These are phyloP conservation scores for Cajanus cajan DNA, from an alignment of 306 rosid species.

Conservation along the genomic window DNA sequence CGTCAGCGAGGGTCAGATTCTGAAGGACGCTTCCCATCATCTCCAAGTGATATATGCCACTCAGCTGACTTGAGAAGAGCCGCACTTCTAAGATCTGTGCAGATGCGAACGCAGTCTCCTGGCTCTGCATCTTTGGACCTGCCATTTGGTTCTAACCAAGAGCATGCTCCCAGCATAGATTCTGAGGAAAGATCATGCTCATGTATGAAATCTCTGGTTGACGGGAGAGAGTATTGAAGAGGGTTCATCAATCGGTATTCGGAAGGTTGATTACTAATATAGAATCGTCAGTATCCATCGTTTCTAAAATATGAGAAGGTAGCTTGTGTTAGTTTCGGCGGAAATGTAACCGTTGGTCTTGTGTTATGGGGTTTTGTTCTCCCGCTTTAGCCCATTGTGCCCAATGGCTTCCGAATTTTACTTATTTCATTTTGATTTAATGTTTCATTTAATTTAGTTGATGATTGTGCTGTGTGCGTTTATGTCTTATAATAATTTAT, in stretches of 20 bases:
- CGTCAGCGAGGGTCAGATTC: slow-evolving; percentile 95
- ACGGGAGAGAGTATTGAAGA: slow-evolving; percentile 73
- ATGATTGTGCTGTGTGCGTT: background rate
- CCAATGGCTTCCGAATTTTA: background rate
- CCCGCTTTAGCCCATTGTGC: background rate
- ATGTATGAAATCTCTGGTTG: slow-evolving; percentile 65
- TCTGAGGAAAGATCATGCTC: slow-evolving; percentile 68
- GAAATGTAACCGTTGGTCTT: background rate
- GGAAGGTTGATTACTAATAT: slow-evolving; percentile 42
- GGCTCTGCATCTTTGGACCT: slow-evolving; percentile 60
- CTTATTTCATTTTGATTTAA: background rate
- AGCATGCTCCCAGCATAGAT: slow-evolving; percentile 61
- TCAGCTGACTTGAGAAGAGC: slow-evolving; percentile 97
- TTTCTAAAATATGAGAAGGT: background rate
- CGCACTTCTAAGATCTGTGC: slow-evolving; percentile 91
- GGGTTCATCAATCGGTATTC: slow-evolving; percentile 48
- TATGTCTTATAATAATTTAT: background rate
- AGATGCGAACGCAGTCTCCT: slow-evolving; percentile 84
- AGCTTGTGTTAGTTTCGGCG: background rate
- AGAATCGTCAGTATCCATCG: background rate
- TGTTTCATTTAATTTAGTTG: background rate
- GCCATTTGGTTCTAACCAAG: slow-evolving; percentile 63
- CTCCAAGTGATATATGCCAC: slow-evolving; percentile 98
- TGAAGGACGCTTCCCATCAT: slow-evolving; percentile 94
- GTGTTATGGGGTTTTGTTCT: background rate